Conservation (phyloP, 2,329 filamentous ascomycete genomes). For the Talaromyces sp. region DNA sequence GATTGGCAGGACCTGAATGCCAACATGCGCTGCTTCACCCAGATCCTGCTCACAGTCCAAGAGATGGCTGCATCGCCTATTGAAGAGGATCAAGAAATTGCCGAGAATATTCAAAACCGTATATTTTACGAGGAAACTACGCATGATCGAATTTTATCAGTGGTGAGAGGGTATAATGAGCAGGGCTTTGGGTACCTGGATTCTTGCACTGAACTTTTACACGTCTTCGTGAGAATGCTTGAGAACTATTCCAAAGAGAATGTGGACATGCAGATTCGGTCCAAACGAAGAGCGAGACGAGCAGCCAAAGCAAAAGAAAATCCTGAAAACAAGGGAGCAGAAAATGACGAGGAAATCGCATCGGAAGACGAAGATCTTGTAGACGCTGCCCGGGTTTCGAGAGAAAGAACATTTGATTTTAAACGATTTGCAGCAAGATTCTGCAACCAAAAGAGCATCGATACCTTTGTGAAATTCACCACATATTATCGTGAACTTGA, state of each 20-base stretch:
- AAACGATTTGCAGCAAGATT: conserved; percentile 75
- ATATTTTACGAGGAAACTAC: conserved; percentile 98
- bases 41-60: conserved; percentile 86
- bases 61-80: conserved; percentile 80
- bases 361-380: conserved; percentile 71
- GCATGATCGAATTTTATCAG: conserved; percentile 76
- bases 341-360: conserved; percentile 43
- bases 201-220: conserved; percentile 80
- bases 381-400: conserved; percentile 63
- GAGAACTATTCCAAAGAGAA: conserved; percentile 95
- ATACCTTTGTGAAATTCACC: conserved; percentile 80
- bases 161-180: conserved; percentile 81
- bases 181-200: conserved; percentile 93
- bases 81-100: conserved; percentile 96
- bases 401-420: conserved; percentile 93
- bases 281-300: conserved; percentile 64
- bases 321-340: conserved; percentile 44
- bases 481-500: conserved; percentile 76
- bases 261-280: conserved; percentile 85
- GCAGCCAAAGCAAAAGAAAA: conserved; percentile 62
- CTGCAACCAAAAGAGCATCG: conserved; percentile 74
- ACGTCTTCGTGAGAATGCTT: conserved; percentile 86
- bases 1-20: conserved; percentile 82
- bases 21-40: conserved; percentile 89
- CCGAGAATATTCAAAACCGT: conserved; percentile 90